phyloP scores from a whole-genome alignment of 2,329 filamentous ascomycete species.

The Coniochaeta sp. region DNA sequence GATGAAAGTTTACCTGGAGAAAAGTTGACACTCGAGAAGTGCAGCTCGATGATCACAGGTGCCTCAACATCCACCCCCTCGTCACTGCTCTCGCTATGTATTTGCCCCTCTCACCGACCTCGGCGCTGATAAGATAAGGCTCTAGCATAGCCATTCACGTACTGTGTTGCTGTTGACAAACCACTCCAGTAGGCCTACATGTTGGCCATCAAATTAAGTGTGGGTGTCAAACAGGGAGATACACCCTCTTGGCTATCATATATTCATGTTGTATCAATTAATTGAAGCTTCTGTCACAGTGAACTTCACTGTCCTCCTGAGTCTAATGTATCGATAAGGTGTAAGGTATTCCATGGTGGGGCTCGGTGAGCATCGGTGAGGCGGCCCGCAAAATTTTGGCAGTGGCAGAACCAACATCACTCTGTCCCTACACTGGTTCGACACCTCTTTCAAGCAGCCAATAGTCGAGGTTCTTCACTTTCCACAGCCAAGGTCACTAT shows the following conservation, averaged over 20 bases:
- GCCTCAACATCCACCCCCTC: too few relatives aligned
- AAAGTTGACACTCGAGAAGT: not conserved
- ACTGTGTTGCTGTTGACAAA: too few relatives aligned
- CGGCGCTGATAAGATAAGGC: constrained; percentile 7
- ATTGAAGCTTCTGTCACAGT: not conserved
- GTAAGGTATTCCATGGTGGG: too few relatives aligned
- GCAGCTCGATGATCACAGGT: too few relatives aligned
- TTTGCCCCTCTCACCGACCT: constrained; percentile 5
- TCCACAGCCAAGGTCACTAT: not conserved
- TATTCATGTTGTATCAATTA: not conserved
- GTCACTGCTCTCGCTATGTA: too few relatives aligned
- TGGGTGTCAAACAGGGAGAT: too few relatives aligned
- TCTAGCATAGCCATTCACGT: not conserved
- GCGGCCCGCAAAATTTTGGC: not conserved
- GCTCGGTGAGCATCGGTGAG: not conserved
- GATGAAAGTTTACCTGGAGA: not conserved
- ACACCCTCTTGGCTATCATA: not conserved
- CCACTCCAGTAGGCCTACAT: too few relatives aligned
- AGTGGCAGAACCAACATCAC: not conserved
- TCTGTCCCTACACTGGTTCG: not conserved
- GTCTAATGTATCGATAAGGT: too few relatives aligned
- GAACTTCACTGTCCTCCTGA: too few relatives aligned
- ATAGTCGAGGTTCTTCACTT: not conserved
- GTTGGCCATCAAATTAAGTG: too few relatives aligned
- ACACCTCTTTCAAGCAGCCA: not conserved